Evolutionary conservation across 1,284 basidiomycete species (phyloP), one percentile per base, ranked within the genome.

Genomic region (Cryptococcus sp.): DNA sequence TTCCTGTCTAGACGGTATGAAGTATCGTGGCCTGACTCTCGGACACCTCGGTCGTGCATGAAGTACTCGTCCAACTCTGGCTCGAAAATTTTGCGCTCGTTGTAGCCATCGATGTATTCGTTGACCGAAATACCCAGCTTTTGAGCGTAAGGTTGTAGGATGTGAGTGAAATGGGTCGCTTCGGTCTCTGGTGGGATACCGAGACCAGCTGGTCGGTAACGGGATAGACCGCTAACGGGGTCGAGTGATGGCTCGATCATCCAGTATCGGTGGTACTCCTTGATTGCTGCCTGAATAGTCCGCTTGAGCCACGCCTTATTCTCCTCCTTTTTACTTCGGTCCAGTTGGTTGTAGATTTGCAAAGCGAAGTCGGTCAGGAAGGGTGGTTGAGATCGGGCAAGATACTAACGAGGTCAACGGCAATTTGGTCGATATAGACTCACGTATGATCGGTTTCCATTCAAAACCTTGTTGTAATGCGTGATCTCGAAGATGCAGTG

Each of bases 401-500:
- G 86, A 78, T 99, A 99, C 85, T 94, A 88, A 64, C 5, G 15
- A 19, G 43, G 52, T 57, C 26, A 53, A 55, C 50, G 29, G 13
- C 29, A 34, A 11, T 43, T 38, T 46, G 10, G 6, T 19, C 26
- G 10, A 38, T 38, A 52, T 3, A 37, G 4, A 71, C 72, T 69
- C 60, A 72, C 72, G 64, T 79, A 79, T 13, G 74, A 70, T 56
- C 77, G 61, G 66, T 77, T 79, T n/a, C 77, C 77, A 58, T 79
- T 79, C 44, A 79, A 57, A 23, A 81, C 78, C 77, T 95, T 97
- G 81, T 89, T 89, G 76, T 97, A 97, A 80, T 97, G 91, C 79
- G 87, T 92, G 82, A 99, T 97, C 82, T 99, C 92, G 75, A 99
- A 99, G 72, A 97, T 89, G 80, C 97, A 99, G 78, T 99, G 95